A percentile compares a stretch with the other conserved stretches of the same genome.
These are phyloP conservation scores for Phytophthora palmivora DNA, from an alignment of 352 stramenopile genomes.

Conservation along the genomic window DNA sequence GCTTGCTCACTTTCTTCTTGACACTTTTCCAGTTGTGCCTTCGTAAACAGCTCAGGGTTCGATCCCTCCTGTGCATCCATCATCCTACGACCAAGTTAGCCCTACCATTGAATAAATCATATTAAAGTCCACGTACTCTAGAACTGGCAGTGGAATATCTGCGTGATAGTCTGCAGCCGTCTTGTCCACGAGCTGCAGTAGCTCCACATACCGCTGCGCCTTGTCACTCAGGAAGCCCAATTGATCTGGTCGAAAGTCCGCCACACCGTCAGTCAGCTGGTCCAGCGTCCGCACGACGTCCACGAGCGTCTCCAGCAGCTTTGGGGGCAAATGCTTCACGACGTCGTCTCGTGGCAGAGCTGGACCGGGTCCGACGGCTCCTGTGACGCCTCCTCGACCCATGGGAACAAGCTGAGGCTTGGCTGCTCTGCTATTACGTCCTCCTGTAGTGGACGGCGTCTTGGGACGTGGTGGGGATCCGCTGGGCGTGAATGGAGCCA, in stretches of 20 bases:
- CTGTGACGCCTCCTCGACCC: constrained; percentile 29
- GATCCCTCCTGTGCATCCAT: constrained; percentile 58
- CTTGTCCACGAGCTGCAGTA: constrained; percentile 59
- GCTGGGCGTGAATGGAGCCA: constrained; percentile 75
- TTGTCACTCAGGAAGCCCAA: constrained; percentile 67
- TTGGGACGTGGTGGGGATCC: constrained; percentile 63
- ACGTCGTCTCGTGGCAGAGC: constrained; percentile 64
- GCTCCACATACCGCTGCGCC: constrained; percentile 64
- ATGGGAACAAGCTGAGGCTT: constrained; percentile 71
- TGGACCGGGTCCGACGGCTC: constrained; percentile 24
- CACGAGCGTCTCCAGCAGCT: constrained; percentile 66
- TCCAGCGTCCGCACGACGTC: constrained; percentile 71
- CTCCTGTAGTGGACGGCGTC: constrained; percentile 51
- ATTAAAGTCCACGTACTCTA: constrained; percentile 21
- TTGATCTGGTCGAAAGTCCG: constrained; percentile 70
- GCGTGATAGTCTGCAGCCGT: constrained; percentile 56
- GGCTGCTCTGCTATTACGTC: constrained; percentile 18
- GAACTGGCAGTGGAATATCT: constrained; percentile 65
- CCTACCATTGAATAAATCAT: too few species aligned
- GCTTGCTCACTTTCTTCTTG: constrained; percentile 59
- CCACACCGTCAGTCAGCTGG: constrained; percentile 62
- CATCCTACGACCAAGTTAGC: constrained; percentile 33
- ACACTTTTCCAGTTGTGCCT: constrained; percentile 67
- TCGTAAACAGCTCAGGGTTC: constrained; percentile 77
- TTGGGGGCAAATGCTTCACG: constrained; percentile 58